Base-by-base conservation (phyloP, 2,329 filamentous ascomycete genomes). In the Bimuria novae-zelandiae region DNA sequence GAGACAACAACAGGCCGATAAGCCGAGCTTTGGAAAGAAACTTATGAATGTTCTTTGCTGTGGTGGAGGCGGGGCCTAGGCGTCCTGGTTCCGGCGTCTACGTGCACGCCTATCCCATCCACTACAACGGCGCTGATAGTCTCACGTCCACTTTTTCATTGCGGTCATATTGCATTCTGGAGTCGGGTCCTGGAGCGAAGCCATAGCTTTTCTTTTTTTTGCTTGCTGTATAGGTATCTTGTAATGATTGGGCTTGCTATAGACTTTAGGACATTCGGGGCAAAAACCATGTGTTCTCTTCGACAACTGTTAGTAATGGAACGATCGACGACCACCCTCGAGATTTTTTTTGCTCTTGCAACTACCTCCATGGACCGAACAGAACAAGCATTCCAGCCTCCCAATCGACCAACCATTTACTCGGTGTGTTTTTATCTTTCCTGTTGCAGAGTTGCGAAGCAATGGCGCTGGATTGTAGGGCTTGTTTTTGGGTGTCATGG, bases 11-110 rank as follows among this genome's bases (percentile, higher is more conserved):
- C 88, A 94, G 72, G 82, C 86, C 62, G 89, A 93, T 73, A 71
- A 69, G 60, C 64, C 63, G n/a, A 88, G 87, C 54, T 89, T 91
- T 60, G 87, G 92, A 79, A 89, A 96, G 79, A 97, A 97, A 81
- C 82, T 97, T 73, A 89, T 93, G 84, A 96, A 94, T 82, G 84
- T 86, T 55, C 80, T 97, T 53, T 97, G 93, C 85, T 97, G 93
- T 78, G 90, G 70, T 36, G 67, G 61, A 44, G 67, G 67, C 53
- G 70, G 51, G 46, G 57, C 65, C 51, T 67, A 63, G 51, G 29
- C 27, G 8, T 4, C 27, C 4, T 44, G 27, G 6, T 16, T 29
- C 8, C 54, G 49, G 33, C 14, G 23, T 35, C 21, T 57, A 51
- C 56, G 54, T 53, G 48, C 10, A 19, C 12, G 25, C 27, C 16